Conservation (phyloP, 1,284 basidiomycete species). For the Omphalotus olearius region DNA sequence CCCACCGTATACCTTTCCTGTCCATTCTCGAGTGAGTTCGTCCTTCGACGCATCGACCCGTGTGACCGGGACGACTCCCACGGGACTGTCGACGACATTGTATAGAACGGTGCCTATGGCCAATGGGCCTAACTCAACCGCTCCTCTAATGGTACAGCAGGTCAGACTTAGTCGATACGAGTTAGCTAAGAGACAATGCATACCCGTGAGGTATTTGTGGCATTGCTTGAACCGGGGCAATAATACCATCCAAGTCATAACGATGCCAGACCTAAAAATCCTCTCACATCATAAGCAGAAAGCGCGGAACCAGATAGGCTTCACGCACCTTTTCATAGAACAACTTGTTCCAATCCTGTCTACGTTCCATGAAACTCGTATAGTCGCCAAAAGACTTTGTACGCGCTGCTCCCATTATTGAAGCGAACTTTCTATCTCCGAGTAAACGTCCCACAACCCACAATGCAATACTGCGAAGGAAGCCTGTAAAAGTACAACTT, state of each 20-base stretch:
- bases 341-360: slow-evolving; percentile 44
- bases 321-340: slow-evolving; percentile 56
- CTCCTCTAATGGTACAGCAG: slow-evolving; percentile 33
- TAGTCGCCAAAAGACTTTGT: slow-evolving; percentile 57
- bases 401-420: slow-evolving; percentile 33
- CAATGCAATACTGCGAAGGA: slow-evolving; percentile 43
- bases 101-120: slow-evolving; percentile 51
- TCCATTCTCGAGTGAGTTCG: slow-evolving; percentile 56
- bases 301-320: not conserved
- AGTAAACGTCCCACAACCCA: slow-evolving; percentile 48
- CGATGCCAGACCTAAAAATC: slow-evolving; percentile 64
- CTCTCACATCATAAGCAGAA: not conserved
- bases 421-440: slow-evolving; percentile 55
- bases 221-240: slow-evolving; percentile 70
- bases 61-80: slow-evolving; percentile 78
- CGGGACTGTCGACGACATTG: slow-evolving; percentile 78
- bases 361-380: slow-evolving; percentile 33
- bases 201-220: slow-evolving; percentile 74
- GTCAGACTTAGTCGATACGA: not conserved
- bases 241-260: slow-evolving; percentile 67
- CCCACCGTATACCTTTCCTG: slow-evolving; percentile 41
- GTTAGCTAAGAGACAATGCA: slow-evolving; percentile 14
- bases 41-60: slow-evolving; percentile 68
- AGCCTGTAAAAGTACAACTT: slow-evolving; percentile 29
- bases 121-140: slow-evolving; percentile 49